These are phyloP conservation scores for Alternaria hordeiaustralica DNA, from an alignment of 2,329 filamentous ascomycete genomes.

Conservation along the genomic window DNA sequence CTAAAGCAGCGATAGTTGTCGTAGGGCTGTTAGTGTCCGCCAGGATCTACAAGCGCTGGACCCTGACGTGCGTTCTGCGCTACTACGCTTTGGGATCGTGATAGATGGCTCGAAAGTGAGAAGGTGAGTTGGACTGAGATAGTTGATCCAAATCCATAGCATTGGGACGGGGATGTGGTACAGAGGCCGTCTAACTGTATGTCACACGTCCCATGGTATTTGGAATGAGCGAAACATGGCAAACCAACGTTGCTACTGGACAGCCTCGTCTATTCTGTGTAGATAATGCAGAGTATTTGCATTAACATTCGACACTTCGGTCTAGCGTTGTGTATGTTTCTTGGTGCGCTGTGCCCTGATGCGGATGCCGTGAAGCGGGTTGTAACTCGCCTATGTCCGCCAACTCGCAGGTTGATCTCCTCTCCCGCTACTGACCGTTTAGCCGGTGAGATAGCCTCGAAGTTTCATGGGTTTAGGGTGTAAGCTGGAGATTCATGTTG, in stretches of 20 bases:
- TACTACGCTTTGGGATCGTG: constrained; percentile 1
- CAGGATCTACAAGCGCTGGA: constrained; percentile 4
- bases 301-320: constrained; percentile 22
- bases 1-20: neutral
- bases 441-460: constrained; percentile 6
- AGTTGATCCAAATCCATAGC: neutral
- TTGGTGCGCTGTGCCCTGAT: neutral
- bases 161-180: neutral
- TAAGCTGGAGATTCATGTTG: constrained; percentile 14
- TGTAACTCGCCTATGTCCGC: constrained; percentile 14
- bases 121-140: neutral
- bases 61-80: constrained; percentile 10
- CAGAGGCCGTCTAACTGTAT: neutral
- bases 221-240: neutral
- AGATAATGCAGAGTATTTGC: constrained; percentile 5
- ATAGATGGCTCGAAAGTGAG: neutral
- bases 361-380: neutral
- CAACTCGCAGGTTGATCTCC: neutral
- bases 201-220: neutral
- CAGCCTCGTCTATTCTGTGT: neutral
- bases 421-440: constrained; percentile 9
- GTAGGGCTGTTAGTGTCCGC: constrained; percentile 15
- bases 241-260: neutral
- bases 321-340: constrained; percentile 8
- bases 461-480: neutral